Evolutionary conservation across 129 eudicot genomes (phyloP), one percentile per base, ranked within the genome.

Genomic region (Logfia minima): DNA sequence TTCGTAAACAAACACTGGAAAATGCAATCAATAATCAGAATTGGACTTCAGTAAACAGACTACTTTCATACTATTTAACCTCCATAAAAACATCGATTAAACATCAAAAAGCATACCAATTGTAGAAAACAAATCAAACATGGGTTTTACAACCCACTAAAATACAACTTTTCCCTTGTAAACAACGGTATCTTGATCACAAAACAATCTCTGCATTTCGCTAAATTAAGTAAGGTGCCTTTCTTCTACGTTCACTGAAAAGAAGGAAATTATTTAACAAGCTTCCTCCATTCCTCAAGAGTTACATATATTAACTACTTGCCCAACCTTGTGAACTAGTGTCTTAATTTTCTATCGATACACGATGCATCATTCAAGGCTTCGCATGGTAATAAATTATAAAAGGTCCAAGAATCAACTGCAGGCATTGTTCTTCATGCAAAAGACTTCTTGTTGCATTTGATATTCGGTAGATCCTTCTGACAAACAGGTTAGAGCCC

Each of bases 401-500:
- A 66, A 66, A 76, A 31, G 37, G 28, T 52, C 37, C 56, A 31
- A 1, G 37, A 73, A 19, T 77, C 61, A 23, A 16, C 41, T 34
- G 37, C 37, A 34, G 37, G 37, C 5, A 8, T 34, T 34, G 37
- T 29, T 68, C 82, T 45, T 66, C 72, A n/a, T 13, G 65, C 37
- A 59, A 71, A 60, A 74, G 26, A 18, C 3, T 7, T 35, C 8
- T 72, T 86, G 66, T 90, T 92, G 77, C 96, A 90, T 74, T 90
- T 90, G 77, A 90, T 90, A 84, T 90, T 79, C 88, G 81, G 90
- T 90, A 88, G 37, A 90, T 90, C 91, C 96, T 90, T 77, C 96
- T 84, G 31, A 90, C 92, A 43, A 90, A 90, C 72, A 90, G 75
- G 83, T 85, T 87, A 19, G 92, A 88, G 26, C 96, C 96, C 85